Conservation (phyloP, 164 flowering plant genomes). For the Nymphaea colorata region DNA sequence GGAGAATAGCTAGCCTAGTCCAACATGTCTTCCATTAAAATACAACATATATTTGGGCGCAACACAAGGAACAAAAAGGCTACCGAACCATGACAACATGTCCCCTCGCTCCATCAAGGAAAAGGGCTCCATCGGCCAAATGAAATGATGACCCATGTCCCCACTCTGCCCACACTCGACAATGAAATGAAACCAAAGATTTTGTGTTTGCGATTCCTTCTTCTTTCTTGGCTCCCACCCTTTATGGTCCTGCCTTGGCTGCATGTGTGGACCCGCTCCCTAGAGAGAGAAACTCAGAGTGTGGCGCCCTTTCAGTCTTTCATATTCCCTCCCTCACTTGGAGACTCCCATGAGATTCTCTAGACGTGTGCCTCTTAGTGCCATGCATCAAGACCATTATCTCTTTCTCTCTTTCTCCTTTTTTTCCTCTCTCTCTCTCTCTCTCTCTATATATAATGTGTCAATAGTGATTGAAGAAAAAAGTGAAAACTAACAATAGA, state of each 20-base stretch:
- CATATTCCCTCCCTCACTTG: not conserved
- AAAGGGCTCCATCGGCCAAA: no score
- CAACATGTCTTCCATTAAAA: not conserved
- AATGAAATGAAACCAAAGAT: not conserved
- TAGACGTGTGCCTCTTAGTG: not conserved
- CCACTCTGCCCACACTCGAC: not conserved
- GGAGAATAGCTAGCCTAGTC: no score
- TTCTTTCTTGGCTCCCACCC: not conserved
- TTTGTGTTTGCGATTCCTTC: not conserved
- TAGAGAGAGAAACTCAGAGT: not conserved
- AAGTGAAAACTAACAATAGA: no score
- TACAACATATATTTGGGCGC: not conserved
- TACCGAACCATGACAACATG: not conserved
- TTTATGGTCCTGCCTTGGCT: not conserved
- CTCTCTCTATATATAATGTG: no score
- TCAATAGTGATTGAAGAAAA: no score
- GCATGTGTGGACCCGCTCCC: no score
- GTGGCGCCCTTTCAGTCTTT: not conserved
- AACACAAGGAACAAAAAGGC: not conserved
- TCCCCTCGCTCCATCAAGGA: not conserved
- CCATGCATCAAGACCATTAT: not conserved
- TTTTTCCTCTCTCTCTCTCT: no score
- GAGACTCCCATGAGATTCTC: not conserved
- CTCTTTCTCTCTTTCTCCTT: not conserved
- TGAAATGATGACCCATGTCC: not conserved